A percentile compares a stretch with the other conserved stretches of the same genome.
Conservation (phyloP, 139 green algal genomes). For the Zygnema cylindricum region DNA sequence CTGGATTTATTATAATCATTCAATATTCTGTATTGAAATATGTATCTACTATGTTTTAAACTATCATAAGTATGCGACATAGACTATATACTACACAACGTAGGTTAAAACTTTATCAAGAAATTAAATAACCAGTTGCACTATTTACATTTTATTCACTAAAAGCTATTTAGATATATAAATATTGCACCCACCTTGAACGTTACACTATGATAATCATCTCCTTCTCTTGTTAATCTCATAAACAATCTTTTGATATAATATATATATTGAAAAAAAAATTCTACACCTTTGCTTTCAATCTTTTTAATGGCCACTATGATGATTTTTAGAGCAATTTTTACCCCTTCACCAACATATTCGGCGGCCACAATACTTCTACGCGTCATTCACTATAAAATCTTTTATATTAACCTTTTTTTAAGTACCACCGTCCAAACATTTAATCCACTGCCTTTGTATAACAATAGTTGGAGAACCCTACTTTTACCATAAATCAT, state of each 20-base stretch:
- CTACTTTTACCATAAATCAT: no score
- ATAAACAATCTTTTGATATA: not conserved
- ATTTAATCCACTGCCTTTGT: no score
- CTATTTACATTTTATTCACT: not conserved
- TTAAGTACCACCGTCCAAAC: no score
- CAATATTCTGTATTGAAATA: not conserved
- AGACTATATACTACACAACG: not conserved
- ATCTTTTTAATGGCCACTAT: not conserved
- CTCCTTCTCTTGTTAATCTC: not conserved
- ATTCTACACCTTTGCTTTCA: not conserved
- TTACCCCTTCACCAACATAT: not conserved
- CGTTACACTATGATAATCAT: not conserved
- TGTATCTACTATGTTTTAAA: not conserved
- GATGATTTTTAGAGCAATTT: not conserved
- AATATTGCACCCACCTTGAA: not conserved
- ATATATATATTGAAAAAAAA: not conserved
- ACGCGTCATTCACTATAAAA: no score
- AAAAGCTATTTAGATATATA: constrained; percentile 7
- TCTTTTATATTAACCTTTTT: no score
- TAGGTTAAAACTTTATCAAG: not conserved
- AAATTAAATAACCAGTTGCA: not conserved
- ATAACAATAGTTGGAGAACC: no score
- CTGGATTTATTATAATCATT: not conserved
- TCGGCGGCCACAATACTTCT: not conserved
- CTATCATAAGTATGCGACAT: not conserved